phyloP scores from a whole-genome alignment of 2,329 filamentous ascomycete genomes.

The Trichoderma sp. region DNA sequence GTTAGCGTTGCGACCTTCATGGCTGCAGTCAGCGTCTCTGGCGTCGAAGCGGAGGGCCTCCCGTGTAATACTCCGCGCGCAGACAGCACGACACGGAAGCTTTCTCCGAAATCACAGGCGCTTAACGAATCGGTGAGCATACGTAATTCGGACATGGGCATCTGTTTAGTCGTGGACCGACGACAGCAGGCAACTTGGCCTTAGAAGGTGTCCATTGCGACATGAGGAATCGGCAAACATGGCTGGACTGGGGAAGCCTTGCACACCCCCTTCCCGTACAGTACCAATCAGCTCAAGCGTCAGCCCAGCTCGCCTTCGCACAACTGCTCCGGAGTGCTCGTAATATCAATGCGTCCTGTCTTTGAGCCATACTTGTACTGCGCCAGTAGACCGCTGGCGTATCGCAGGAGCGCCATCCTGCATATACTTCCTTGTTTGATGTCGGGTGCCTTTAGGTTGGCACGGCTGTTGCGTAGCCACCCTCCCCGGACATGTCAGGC shows the following conservation, averaged over 20 bases:
- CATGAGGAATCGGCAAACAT: slow-evolving; percentile 6
- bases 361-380: background rate
- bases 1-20: background rate
- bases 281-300: background rate
- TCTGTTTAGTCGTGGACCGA: background rate
- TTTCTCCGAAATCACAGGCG: background rate
- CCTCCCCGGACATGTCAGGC: slow-evolving; percentile 16
- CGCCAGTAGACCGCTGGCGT: background rate
- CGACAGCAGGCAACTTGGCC: slow-evolving; percentile 1
- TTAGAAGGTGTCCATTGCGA: slow-evolving; percentile 16
- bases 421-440: slow-evolving; percentile 6
- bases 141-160: slow-evolving; percentile 16
- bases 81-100: background rate
- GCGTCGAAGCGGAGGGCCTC: background rate
- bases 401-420: background rate
- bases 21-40: slow-evolving; percentile 15
- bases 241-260: background rate
- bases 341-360: background rate
- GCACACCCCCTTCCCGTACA: background rate
- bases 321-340: background rate
- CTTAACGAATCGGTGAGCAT: background rate
- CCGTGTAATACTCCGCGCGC: background rate
- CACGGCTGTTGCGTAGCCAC: slow-evolving; percentile 11
- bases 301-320: background rate
- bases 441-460: background rate